Percentiles rank a stretch among this genome's conserved stretches.
Conservation (phyloP, 78 protist genomes). For the Protostelium mycophagum region DNA sequence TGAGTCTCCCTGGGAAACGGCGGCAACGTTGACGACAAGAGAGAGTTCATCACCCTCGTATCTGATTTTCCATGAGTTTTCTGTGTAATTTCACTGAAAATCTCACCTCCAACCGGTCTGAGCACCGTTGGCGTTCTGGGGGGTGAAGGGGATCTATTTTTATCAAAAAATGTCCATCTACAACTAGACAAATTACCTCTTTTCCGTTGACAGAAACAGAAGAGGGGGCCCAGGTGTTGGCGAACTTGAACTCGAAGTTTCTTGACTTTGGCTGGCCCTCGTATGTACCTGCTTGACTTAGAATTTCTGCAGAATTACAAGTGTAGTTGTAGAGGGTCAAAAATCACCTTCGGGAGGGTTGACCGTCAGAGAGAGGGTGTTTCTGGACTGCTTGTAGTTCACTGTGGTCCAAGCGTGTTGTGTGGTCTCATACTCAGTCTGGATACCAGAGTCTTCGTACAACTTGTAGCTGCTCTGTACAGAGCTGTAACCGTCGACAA, state of each 20-base stretch:
- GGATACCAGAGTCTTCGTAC: conserved; percentile 45
- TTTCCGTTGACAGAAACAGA: conserved; percentile 10
- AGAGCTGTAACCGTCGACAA: neutral
- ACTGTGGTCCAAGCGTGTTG: neutral
- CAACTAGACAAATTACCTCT: neutral
- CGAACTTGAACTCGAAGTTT: neutral
- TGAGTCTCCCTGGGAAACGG: neutral
- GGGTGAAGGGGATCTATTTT: neutral
- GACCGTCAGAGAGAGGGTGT: neutral
- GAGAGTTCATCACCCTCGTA: neutral
- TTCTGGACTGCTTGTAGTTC: neutral
- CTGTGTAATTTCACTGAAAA: too few species aligned
- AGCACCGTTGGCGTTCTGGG: neutral
- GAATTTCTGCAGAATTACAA: too few species aligned
- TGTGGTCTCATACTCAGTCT: conserved; percentile 1
- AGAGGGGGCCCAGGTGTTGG: neutral
- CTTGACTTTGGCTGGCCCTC: neutral
- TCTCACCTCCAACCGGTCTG: neutral
- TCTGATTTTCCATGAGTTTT: neutral
- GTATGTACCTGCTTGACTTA: neutral
- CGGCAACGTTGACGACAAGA: neutral
- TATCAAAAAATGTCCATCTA: neutral
- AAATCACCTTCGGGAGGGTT: neutral
- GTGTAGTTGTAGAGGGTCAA: too few species aligned
- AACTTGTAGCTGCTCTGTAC: neutral